A percentile compares a stretch with the other conserved stretches of the same genome.
phyloP scores from a whole-genome alignment of 495 filamentous ascomycete genomes.

The Penicillium fimorum region DNA sequence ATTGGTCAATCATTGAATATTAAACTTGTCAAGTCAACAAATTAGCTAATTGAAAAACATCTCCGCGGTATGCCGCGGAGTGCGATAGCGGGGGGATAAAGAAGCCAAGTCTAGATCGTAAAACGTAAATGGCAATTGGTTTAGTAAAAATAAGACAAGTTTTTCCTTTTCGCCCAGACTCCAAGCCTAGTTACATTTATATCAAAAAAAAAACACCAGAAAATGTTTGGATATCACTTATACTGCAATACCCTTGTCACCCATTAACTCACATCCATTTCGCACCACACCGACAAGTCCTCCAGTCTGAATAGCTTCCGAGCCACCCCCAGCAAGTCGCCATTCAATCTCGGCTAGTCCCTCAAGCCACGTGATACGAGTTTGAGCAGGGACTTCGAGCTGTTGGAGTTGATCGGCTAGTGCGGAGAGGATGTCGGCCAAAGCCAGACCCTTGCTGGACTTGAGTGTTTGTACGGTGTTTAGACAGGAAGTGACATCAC shows the following conservation, averaged over 20 bases:
- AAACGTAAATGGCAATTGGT: too few species aligned
- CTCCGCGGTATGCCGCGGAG: constrained; percentile 8
- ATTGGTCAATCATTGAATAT: constrained; percentile 7
- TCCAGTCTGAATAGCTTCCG: constrained; percentile 88
- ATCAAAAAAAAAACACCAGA: not conserved
- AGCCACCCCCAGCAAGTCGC: constrained; percentile 81
- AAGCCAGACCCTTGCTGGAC: constrained; percentile 77
- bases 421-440: constrained; percentile 90
- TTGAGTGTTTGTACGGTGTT: constrained; percentile 85
- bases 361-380: constrained; percentile 87
- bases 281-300: constrained; percentile 87
- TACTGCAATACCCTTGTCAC: constrained; percentile 24
- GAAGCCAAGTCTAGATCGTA: too few species aligned
- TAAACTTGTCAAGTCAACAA: not conserved
- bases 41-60: constrained; percentile 25
- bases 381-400: constrained; percentile 82
- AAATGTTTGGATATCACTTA: not conserved
- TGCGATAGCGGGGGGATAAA: constrained; percentile 11
- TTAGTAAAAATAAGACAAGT: constrained; percentile 4
- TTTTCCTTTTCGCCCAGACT: constrained; percentile 1
- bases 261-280: constrained; percentile 77
- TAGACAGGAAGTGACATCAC: constrained; percentile 83
- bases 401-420: constrained; percentile 76
- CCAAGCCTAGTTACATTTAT: constrained; percentile 6
- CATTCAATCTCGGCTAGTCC: constrained; percentile 92